Conservation (phyloP, 148 eudicot genomes). For the Nyssa sinensis region DNA sequence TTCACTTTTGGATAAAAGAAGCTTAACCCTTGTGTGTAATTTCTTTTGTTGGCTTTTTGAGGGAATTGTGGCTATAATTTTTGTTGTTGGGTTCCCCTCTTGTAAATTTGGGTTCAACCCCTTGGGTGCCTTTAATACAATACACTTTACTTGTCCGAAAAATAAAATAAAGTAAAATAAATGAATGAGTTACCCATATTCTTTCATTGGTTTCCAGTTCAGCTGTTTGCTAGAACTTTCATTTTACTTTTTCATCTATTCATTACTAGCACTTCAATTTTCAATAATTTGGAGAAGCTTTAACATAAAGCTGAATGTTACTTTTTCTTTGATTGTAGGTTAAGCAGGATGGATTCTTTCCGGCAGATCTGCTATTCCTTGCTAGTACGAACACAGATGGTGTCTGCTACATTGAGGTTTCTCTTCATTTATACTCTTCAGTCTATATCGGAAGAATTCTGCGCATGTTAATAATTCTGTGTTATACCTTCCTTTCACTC, state of each 20-base stretch:
- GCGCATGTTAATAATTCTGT: background rate
- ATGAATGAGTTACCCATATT: background rate
- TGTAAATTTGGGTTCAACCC: too few species aligned
- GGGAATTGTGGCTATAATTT: too few species aligned
- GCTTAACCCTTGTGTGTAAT: background rate
- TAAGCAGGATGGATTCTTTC: slow-evolving; percentile 86
- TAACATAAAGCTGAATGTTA: slow-evolving; percentile 13
- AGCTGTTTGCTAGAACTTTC: background rate
- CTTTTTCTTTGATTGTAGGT: slow-evolving; percentile 47
- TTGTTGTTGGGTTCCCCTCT: too few species aligned
- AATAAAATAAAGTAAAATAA: too few species aligned
- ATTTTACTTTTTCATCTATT: background rate
- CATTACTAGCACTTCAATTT: background rate
- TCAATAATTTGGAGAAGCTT: background rate
- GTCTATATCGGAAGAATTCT: background rate
- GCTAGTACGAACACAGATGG: slow-evolving; percentile 97
- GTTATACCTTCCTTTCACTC: background rate
- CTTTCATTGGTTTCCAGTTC: background rate
- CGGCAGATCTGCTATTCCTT: slow-evolving; percentile 89
- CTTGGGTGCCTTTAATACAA: too few species aligned
- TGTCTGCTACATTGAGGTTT: slow-evolving; percentile 94
- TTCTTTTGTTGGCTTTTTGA: too few species aligned
- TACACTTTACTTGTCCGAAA: too few species aligned
- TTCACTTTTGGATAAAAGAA: too few species aligned
- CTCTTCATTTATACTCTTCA: background rate